phyloP scores from a whole-genome alignment of 352 stramenopile species.

The Phytophthora multivora region DNA sequence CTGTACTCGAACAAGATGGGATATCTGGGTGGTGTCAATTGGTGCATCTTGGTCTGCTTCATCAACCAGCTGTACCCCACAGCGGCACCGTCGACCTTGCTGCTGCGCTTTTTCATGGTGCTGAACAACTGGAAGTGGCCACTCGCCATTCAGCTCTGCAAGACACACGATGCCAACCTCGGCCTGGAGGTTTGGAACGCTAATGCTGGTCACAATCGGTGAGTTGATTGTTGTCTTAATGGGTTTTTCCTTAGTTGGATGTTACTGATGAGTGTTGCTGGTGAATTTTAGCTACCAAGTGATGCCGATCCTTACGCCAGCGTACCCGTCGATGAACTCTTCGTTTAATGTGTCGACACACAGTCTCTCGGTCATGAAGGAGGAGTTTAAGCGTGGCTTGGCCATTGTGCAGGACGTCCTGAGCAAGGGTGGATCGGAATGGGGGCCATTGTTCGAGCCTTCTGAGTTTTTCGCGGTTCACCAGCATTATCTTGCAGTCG shows the following conservation, averaged over 20 bases:
- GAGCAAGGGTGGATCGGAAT: constrained; percentile 80
- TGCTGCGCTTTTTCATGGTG: constrained; percentile 92
- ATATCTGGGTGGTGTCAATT: constrained; percentile 99
- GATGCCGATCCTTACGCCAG: constrained; percentile 99
- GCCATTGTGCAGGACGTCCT: constrained; percentile 86
- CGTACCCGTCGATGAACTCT: constrained; percentile 99
- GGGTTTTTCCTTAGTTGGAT: background rate
- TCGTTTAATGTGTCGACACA: constrained; percentile 97
- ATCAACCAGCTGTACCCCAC: constrained; percentile 93
- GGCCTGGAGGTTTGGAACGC: constrained; percentile 90
- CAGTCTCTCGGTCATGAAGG: constrained; percentile 94
- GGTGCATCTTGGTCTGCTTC: constrained; percentile 97
- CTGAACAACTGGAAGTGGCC: constrained; percentile 92
- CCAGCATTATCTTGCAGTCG: constrained; percentile 91
- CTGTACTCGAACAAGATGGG: constrained; percentile 99
- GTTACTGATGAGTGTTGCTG: constrained; percentile 4
- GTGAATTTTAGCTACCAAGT: constrained; percentile 84
- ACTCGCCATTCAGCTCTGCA: constrained; percentile 89
- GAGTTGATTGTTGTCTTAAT: constrained; percentile 5
- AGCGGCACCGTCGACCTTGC: constrained; percentile 79
- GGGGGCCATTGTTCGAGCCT: constrained; percentile 78
- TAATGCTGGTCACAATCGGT: constrained; percentile 84
- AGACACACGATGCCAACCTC: constrained; percentile 86
- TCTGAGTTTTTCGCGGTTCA: constrained; percentile 90
- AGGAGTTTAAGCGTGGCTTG: constrained; percentile 90